Conservation (phyloP, 345 rosid species). For the Populus tremula region DNA sequence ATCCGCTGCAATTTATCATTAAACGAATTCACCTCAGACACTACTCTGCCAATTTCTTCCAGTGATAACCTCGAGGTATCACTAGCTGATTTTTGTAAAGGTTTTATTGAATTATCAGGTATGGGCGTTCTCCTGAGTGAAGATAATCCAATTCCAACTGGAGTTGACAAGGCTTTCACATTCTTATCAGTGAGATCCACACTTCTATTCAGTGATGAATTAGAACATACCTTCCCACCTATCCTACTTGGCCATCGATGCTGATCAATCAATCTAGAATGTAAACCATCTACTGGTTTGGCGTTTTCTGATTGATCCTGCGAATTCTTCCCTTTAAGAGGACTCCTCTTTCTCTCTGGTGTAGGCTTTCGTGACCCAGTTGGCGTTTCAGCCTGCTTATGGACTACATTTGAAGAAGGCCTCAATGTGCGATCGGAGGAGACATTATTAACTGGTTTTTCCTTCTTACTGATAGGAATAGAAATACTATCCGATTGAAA, state of each 20-base stretch:
- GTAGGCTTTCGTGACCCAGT: conserved; percentile 57
- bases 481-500: conserved; percentile 91
- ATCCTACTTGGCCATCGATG: conserved; percentile 91
- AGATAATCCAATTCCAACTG: conserved; percentile 47
- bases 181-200: conserved; percentile 60
- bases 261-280: conserved; percentile 74
- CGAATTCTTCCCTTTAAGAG: conserved; percentile 72
- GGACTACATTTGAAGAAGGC: conserved; percentile 81
- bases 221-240: conserved; percentile 55
- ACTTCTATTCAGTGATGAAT: conserved; percentile 44
- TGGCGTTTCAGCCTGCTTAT: conserved; percentile 57
- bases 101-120: conserved; percentile 37
- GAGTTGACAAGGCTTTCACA: conserved; percentile 33
- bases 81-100: conserved; percentile 55
- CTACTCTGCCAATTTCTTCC: conserved; percentile 41
- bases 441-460: conserved; percentile 55
- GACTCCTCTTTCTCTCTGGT: conserved; percentile 81
- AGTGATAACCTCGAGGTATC: conserved; percentile 44
- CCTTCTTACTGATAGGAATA: conserved; percentile 77
- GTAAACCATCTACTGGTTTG: conserved; percentile 70
- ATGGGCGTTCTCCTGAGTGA: conserved; percentile 50
- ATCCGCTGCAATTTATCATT: conserved; percentile 41
- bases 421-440: conserved; percentile 71
- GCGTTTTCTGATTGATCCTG: conserved; percentile 90
- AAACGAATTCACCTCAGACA: conserved; percentile 42